Evolutionary conservation across 148 eudicot species (phyloP), one percentile per base, ranked within the genome.

Genomic region (Rheum nobile): DNA sequence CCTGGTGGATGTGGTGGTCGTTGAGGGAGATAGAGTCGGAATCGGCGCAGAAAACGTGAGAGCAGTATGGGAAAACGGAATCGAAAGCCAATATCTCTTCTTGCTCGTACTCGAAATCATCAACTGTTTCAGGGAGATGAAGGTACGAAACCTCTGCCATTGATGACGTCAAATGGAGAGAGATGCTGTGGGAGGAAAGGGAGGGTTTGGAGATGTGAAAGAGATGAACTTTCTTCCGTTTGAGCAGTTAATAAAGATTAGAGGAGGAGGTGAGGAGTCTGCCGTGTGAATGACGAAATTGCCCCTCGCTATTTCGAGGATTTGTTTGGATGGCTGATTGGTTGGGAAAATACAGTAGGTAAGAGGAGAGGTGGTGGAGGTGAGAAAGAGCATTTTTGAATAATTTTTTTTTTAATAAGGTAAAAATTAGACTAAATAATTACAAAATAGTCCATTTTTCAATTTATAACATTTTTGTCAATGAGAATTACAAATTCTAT

Each of bases 141-240:
- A 76, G 78, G 77, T 47, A 80, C 0, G 83, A 77, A 8, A 79
- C 83, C 44, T 83, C 90, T 80, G 86, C 86, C 90, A 86, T 86
- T 73, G 82, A 59, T 79, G 82, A 65, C 39, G 69, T 31, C 69
- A 65, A 4, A 65, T 6, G 16, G 39, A 32, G 67, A 57, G 39
- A 31, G 38, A 6, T 5, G 41, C 13, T 16, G 2, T 8, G 69
- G 41, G 70, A 65, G 39, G 39, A 29, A 6, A 34, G 70, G 34
- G 34, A 59, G 21, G 41, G 24, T 31, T 5, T 32, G 70, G 70
- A 32, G 38, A 65, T 65, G 24, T 65, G 39, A 32, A 65, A 32
- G 19, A 13, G 68, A 61, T 32, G 38, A 31, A 61, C 13, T 13
- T 4, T 13, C 12, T 61, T 61, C 37, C 35, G 9, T 61, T 31